Evolutionary conservation across 2,329 filamentous ascomycete species (phyloP).

Genomic region (Aspergillus ochraceoroseus): DNA sequence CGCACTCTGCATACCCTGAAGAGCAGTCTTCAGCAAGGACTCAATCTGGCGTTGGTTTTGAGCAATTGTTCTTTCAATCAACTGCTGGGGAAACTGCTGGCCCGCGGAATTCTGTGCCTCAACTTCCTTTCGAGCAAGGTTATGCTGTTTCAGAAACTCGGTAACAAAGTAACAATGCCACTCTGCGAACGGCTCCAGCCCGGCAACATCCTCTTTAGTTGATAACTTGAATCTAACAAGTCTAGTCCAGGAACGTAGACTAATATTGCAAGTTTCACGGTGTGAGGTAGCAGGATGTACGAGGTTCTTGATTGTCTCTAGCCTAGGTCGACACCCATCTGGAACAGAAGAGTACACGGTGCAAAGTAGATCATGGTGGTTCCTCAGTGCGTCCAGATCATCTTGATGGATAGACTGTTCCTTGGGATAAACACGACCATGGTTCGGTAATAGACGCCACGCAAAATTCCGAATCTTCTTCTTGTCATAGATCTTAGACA

Average conservation of each 20-base stretch:
- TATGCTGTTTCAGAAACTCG: conserved; percentile 53
- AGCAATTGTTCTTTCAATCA: conserved; percentile 51
- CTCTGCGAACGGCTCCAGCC: conserved; percentile 47
- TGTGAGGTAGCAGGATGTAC: conserved; percentile 56
- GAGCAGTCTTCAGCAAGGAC: conserved; percentile 49
- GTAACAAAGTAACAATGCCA: conserved; percentile 54
- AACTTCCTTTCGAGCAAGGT: conserved; percentile 53
- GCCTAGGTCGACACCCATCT: conserved; percentile 48
- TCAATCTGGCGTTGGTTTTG: conserved; percentile 57
- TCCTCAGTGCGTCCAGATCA: conserved; percentile 55
- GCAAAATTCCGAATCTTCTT: conserved; percentile 55
- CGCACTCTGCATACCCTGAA: conserved; percentile 49
- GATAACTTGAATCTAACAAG: conserved; percentile 55
- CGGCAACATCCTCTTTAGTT: conserved; percentile 45
- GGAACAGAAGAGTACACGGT: conserved; percentile 57
- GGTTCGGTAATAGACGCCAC: conserved; percentile 57
- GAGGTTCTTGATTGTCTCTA: conserved; percentile 50
- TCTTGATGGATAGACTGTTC: conserved; percentile 51
- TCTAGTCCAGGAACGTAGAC: conserved; percentile 55
- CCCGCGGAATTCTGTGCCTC: conserved; percentile 48
- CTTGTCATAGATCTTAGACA: conserved; percentile 46
- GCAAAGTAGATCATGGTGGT: conserved; percentile 58
- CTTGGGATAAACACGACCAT: conserved; percentile 57
- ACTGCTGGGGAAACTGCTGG: conserved; percentile 42
- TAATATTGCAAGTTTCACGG: conserved; percentile 56